A percentile compares a stretch with the other conserved stretches of the same genome.
phyloP scores from a whole-genome alignment of 352 stramenopile genomes.

The Phytophthora sp. region DNA sequence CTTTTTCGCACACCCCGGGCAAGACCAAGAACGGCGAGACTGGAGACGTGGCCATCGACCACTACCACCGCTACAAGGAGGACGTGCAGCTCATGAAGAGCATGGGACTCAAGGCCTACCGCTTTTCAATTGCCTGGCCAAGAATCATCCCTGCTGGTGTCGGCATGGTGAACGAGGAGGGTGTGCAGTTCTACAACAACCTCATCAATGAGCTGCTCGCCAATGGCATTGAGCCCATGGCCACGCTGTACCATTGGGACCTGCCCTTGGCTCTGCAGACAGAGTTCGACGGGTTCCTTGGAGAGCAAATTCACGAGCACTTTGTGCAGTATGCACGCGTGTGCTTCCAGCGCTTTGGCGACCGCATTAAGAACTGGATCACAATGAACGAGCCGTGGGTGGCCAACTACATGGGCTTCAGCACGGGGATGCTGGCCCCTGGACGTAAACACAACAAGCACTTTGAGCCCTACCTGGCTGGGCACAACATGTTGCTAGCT shows the following conservation, averaged over 20 bases:
- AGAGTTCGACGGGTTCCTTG: slow-evolving; percentile 71
- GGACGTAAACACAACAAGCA: slow-evolving; percentile 46
- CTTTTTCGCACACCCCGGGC: slow-evolving; percentile 69
- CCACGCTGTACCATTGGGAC: slow-evolving; percentile 92
- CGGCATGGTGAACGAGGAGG: slow-evolving; percentile 78
- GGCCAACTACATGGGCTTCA: slow-evolving; percentile 83
- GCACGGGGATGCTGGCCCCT: slow-evolving; percentile 82
- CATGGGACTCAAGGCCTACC: slow-evolving; percentile 90
- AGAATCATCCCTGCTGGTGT: slow-evolving; percentile 91
- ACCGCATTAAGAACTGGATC: slow-evolving; percentile 93
- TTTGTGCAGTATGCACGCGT: slow-evolving; percentile 86
- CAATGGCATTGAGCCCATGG: slow-evolving; percentile 83
- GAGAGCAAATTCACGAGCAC: slow-evolving; percentile 43
- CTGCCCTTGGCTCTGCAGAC: slow-evolving; percentile 64
- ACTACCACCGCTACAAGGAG: slow-evolving; percentile 90
- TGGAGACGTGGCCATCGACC: slow-evolving; percentile 89
- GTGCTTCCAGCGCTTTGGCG: slow-evolving; percentile 91
- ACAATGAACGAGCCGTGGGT: slow-evolving; percentile 94
- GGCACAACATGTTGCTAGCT: slow-evolving; percentile 88
- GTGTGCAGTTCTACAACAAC: slow-evolving; percentile 91
- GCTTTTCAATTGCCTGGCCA: slow-evolving; percentile 92
- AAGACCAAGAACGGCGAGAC: slow-evolving; percentile 78
- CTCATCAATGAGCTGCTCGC: slow-evolving; percentile 89
- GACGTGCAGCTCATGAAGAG: slow-evolving; percentile 93
- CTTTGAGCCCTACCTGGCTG: slow-evolving; percentile 80